These are phyloP conservation scores for Hypoxylon trugodes DNA, from an alignment of 495 filamentous ascomycete genomes.

Conservation along the genomic window DNA sequence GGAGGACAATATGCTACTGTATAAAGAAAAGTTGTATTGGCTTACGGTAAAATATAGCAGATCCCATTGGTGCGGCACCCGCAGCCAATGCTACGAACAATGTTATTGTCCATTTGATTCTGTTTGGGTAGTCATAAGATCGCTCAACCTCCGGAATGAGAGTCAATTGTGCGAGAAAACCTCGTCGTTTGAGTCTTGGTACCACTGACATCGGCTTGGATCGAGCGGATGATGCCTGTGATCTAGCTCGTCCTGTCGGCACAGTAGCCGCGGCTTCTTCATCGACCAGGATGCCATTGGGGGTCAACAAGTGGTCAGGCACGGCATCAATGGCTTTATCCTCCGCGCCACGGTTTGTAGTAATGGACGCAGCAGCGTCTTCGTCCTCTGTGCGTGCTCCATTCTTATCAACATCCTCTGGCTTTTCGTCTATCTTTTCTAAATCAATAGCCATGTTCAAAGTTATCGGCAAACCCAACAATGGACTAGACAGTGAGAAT, in stretches of 20 bases:
- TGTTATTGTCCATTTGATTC: constrained; percentile 87
- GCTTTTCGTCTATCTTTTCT: constrained; percentile 32
- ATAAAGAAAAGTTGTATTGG: constrained; percentile 25
- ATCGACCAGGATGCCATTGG: constrained; percentile 28
- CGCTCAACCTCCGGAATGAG: constrained; percentile 84
- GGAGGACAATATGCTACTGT: not conserved
- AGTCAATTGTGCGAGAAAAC: constrained; percentile 75
- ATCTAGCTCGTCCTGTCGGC: constrained; percentile 29
- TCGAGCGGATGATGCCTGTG: constrained; percentile 49
- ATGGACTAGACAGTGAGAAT: not conserved
- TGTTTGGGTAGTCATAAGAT: constrained; percentile 74
- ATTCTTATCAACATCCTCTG: not conserved
- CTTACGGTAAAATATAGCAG: constrained; percentile 84
- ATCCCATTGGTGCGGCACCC: constrained; percentile 83
- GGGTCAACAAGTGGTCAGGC: constrained; percentile 20
- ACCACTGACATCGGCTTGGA: constrained; percentile 60
- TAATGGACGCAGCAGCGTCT: constrained; percentile 18
- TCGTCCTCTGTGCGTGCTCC: constrained; percentile 12
- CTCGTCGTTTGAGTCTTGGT: constrained; percentile 73
- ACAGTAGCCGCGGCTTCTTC: constrained; percentile 29
- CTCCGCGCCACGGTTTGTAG: constrained; percentile 16
- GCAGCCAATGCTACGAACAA: constrained; percentile 79
- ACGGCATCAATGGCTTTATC: constrained; percentile 19
- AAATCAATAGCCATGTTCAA: constrained; percentile 15
- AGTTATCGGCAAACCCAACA: not conserved